phyloP scores from a whole-genome alignment of 305 asterid genomes.

The Striga hermonthica region DNA sequence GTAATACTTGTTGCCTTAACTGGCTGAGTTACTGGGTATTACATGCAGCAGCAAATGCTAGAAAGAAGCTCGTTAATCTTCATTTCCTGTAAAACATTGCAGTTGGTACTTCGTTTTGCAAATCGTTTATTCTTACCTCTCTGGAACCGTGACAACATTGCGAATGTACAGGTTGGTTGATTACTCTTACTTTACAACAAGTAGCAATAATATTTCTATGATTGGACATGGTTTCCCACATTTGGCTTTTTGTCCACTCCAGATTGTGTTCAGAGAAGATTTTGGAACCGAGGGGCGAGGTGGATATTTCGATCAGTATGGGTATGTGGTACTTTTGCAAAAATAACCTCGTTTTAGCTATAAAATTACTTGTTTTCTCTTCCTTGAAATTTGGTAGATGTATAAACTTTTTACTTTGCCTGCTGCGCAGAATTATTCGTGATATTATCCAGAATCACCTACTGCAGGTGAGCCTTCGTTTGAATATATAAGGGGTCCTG shows the following conservation, averaged over 20 bases:
- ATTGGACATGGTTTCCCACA: background rate
- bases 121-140: slow-evolving; percentile 83
- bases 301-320: slow-evolving; percentile 91
- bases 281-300: slow-evolving; percentile 98
- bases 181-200: slow-evolving; percentile 24
- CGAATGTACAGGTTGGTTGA: slow-evolving; percentile 63
- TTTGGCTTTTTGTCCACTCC: slow-evolving; percentile 28
- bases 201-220: background rate
- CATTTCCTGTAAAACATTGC: slow-evolving; percentile 34
- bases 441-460: slow-evolving; percentile 15
- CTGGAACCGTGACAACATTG: slow-evolving; percentile 86
- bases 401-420: background rate
- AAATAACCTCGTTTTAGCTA: background rate
- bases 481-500: background rate
- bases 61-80: slow-evolving; percentile 12
- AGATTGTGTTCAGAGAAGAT: slow-evolving; percentile 97
- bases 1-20: slow-evolving; percentile 36
- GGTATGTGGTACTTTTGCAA: slow-evolving; percentile 44
- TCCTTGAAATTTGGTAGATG: background rate
- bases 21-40: slow-evolving; percentile 13
- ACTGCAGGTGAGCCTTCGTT: slow-evolving; percentile 6
- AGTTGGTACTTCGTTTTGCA: slow-evolving; percentile 89
- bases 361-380: background rate
- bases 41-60: slow-evolving; percentile 10
- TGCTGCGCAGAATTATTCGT: slow-evolving; percentile 31